Evolutionary conservation across 2,329 filamentous ascomycete genomes (phyloP), one percentile per base, ranked within the genome.

Genomic region (Trichoderma gracile): DNA sequence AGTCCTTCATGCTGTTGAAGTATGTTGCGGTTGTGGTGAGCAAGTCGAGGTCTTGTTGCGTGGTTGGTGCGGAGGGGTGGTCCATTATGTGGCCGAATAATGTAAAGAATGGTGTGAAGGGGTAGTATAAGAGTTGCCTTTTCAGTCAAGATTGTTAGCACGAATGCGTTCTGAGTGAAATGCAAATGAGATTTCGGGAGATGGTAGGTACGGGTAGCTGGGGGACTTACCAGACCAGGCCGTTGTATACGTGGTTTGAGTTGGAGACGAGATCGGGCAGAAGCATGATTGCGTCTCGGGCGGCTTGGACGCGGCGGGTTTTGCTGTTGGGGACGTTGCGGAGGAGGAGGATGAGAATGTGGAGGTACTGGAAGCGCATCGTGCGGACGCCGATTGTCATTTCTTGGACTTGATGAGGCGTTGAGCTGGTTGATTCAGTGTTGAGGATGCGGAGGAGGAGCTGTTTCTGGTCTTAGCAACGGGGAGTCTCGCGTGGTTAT

Each of bases 71-170:
- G 14, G 40, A 50, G 3, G 61, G 61, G 50, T 45, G 4, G 10
- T 50, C 43, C 17, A 64, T 49, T 0, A 64, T 33, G 19, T 54
- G 30, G 3, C 53, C 15, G 23, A 64, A 64, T 2, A 64, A 14
- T 19, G 53, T 54, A 33, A 64, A 64, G 45, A 64, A 64, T 30
- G 61, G 61, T 3, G 61, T 58, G 40, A 58, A 64, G 15, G 61
- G 61, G 8, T 64, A 64, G 40, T 64, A 64, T 47, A 64, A n/a
- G 1, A 54, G 19, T 27, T 64, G 61, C 61, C 53, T 64, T 19
- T 15, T 3, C 7, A 30, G 27, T 19, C 4, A 2, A 46, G 7
- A 62, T 5, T 10, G 47, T 62, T 2, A 62, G 19, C 5, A 9
- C n/a, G 2, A 21, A 10, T 9, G 17, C 5, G 10, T 8, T 5